Conservation (phyloP, 768 basidiomycete genomes). For the Panaeolus cyanescens region DNA sequence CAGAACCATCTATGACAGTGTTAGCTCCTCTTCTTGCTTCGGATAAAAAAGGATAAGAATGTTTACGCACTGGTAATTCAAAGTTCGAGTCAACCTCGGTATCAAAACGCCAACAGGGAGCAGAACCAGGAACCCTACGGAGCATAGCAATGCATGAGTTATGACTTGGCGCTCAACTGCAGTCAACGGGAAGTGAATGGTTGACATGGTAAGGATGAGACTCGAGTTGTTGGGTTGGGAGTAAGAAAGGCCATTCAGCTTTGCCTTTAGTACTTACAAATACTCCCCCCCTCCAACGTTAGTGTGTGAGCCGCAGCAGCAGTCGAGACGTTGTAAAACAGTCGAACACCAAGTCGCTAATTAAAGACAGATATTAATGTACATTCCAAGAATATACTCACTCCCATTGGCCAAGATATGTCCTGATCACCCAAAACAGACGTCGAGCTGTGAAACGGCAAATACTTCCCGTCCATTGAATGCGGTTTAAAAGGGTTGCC, state of each 20-base stretch:
- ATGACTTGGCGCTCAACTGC: constrained; percentile 35
- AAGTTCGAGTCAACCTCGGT: constrained; percentile 56
- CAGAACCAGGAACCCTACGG: constrained; percentile 55
- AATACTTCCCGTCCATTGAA: background rate
- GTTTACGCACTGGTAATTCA: constrained; percentile 40
- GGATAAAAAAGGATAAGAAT: background rate
- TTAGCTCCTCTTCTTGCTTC: background rate
- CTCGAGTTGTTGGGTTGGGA: background rate
- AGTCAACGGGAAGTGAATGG: constrained; percentile 9
- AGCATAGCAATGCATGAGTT: constrained; percentile 53
- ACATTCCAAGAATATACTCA: background rate
- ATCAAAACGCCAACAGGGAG: constrained; percentile 61
- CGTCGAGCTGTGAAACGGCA: background rate
- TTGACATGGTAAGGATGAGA: background rate
- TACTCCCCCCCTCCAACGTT: background rate
- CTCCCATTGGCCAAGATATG: background rate
- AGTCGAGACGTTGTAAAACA: constrained; percentile 8
- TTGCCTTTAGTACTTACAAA: constrained; percentile 1
- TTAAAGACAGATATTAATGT: background rate
- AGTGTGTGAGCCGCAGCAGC: constrained; percentile 20
- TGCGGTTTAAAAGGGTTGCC: background rate
- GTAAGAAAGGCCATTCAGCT: background rate
- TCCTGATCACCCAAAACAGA: background rate
- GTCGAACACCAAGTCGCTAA: background rate
- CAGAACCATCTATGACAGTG: constrained; percentile 45